Percentiles rank a stretch among this genome's conserved stretches.
phyloP scores from a whole-genome alignment of 305 asterid species.

The Lippia alba region DNA sequence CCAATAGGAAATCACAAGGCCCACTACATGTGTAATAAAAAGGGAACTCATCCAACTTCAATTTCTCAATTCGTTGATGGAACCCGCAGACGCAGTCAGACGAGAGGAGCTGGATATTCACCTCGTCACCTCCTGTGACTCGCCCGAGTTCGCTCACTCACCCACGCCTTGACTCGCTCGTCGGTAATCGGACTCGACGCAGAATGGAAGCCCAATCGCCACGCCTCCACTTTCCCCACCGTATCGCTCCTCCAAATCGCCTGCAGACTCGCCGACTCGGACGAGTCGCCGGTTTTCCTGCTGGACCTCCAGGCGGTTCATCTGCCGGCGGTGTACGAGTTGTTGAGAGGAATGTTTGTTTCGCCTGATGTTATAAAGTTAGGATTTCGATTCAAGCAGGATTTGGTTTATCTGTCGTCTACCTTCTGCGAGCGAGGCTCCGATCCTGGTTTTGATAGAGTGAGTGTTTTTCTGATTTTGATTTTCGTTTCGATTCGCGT shows the following conservation, averaged over 20 bases:
- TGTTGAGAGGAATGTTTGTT: conserved; percentile 53
- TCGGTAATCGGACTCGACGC: conserved; percentile 82
- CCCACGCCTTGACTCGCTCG: conserved; percentile 63
- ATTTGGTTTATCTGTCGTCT: conserved; percentile 78
- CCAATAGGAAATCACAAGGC: not conserved
- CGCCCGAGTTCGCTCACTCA: conserved; percentile 71
- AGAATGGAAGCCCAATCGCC: conserved; percentile 88
- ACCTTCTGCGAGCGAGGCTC: conserved; percentile 75
- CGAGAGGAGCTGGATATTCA: conserved; percentile 35
- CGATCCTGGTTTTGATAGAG: conserved; percentile 75
- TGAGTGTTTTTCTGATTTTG: conserved; percentile 34
- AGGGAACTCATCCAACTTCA: not conserved
- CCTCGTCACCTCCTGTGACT: conserved; percentile 60
- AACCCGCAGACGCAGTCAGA: conserved; percentile 37
- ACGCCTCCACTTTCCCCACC: conserved; percentile 64
- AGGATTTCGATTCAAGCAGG: conserved; percentile 91
- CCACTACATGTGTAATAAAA: conserved; percentile 1
- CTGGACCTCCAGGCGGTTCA: conserved; percentile 67
- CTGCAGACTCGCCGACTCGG: conserved; percentile 54
- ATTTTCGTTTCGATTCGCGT: not conserved
- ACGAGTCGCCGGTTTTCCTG: conserved; percentile 61
- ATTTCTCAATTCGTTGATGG: conserved; percentile 39
- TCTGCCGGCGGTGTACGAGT: conserved; percentile 58
- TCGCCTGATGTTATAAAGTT: conserved; percentile 63
- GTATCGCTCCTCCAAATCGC: conserved; percentile 92